Evolutionary conservation across 1,284 basidiomycete genomes (phyloP).

Genomic region (Marasmius tenuissimus): DNA sequence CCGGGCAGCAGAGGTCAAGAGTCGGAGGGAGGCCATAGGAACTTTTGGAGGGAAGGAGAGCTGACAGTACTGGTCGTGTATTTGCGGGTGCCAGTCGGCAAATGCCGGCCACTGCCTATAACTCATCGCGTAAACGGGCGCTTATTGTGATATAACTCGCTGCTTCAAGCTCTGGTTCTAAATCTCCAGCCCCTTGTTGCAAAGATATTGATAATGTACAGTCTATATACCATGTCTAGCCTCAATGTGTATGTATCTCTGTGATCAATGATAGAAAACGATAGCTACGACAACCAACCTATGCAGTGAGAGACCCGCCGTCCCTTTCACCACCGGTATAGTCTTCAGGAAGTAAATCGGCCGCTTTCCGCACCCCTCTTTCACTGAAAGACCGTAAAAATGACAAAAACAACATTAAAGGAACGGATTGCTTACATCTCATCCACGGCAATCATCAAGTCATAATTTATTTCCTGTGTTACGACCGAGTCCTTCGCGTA

Average conservation of each 20-base stretch:
- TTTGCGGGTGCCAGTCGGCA: conserved; percentile 36
- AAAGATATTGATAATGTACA: too few species aligned
- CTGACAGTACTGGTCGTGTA: conserved; percentile 29
- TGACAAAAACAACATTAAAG: neutral
- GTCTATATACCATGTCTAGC: too few species aligned
- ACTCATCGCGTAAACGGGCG: neutral
- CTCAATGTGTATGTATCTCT: too few species aligned
- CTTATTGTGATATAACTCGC: too few species aligned
- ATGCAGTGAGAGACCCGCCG: conserved; percentile 37
- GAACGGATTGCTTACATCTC: conserved; percentile 67
- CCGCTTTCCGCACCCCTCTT: conserved; percentile 63
- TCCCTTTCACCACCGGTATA: conserved; percentile 53
- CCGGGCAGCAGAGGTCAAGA: conserved; percentile 63
- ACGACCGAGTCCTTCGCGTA: conserved; percentile 94
- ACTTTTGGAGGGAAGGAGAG: conserved; percentile 20
- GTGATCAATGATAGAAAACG: neutral
- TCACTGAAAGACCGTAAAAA: conserved; percentile 46
- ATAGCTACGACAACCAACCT: conserved; percentile 4
- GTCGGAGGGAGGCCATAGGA: conserved; percentile 75
- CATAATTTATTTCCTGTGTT: conserved; percentile 90
- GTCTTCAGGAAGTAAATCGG: conserved; percentile 60
- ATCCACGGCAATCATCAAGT: conserved; percentile 89
- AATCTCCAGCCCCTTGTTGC: too few species aligned
- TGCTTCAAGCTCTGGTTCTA: too few species aligned
- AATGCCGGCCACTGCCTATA: conserved; percentile 18